A percentile compares a stretch with the other conserved stretches of the same genome.
These are phyloP conservation scores for Coix lacrymajobi DNA, from an alignment of 176 grass and related monocot genomes.

Conservation along the genomic window DNA sequence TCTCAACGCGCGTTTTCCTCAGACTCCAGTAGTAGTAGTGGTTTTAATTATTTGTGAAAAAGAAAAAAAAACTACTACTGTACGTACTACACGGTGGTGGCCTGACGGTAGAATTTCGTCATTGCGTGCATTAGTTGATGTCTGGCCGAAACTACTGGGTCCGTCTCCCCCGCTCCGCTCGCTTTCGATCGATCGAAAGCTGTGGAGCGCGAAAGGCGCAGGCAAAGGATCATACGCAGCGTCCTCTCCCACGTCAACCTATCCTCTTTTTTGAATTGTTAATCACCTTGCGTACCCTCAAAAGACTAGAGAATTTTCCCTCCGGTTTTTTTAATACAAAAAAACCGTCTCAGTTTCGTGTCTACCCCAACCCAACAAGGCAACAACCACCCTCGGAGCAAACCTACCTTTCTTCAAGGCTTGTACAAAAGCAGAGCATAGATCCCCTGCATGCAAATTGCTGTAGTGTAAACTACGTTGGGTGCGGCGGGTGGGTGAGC, in stretches of 20 bases:
- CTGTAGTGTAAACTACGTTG: neutral
- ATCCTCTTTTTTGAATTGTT: neutral
- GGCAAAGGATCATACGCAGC: neutral
- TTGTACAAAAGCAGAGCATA: neutral
- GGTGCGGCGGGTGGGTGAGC: conserved; percentile 21
- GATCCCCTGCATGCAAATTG: neutral
- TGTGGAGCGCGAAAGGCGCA: neutral
- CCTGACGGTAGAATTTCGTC: neutral
- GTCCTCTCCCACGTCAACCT: neutral
- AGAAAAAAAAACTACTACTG: too few species aligned
- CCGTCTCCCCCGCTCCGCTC: neutral
- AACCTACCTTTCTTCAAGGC: neutral
- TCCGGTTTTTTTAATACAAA: neutral
- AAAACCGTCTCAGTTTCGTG: neutral
- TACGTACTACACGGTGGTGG: neutral
- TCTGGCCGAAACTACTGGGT: neutral
- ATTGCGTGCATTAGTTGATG: neutral
- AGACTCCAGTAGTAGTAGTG: neutral
- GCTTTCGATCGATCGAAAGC: neutral
- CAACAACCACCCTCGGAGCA: neutral
- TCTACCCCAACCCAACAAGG: neutral
- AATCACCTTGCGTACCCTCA: neutral
- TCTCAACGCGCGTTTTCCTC: neutral
- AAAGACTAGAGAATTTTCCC: neutral
- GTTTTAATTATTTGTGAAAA: too few species aligned